Base-by-base conservation (phyloP, 202 grass and related monocot genomes). In the Sporobolus alterniflorus region DNA sequence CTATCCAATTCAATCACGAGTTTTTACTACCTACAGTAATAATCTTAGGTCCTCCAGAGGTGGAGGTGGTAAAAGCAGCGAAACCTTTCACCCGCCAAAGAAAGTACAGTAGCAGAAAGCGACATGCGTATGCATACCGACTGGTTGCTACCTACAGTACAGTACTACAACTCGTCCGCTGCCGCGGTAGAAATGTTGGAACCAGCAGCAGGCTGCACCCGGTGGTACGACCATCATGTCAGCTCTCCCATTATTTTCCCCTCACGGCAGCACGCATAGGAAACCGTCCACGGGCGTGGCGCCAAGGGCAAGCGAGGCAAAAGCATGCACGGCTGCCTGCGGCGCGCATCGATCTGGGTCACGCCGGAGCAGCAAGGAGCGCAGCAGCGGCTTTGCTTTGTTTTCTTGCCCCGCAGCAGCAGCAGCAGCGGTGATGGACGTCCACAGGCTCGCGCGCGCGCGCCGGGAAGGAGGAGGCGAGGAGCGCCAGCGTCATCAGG, bases 161-260 rank as follows among this genome's bases (percentile, higher is more conserved):
- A 40, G 39, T 40, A 40, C 7, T 43, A n/a, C n/a, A n/a, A n/a
- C 16, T 66, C 76, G 11, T 77, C 44, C 21, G 41, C 57, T 64
- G 41, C 57, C 22, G 46, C 76, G 46, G 76, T 79, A 67, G 46
- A 67, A 54, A 67, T 67, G 24, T 79, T 47, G 63, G 46, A 50
- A 67, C 21, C 31, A 51, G 49, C n/a, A n/a, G n/a, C n/a, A n/a
- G 14, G 15, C 59, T 32, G 42, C 75, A 5, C 75, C 61, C 36
- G 76, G 76, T 79, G 76, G 50, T 79, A 64, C 21, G 29, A 67
- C 63, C 76, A 67, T 79, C 76, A 13, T 79, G 41, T 79, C 76
- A 67, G 7, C 51, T 66, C 61, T 46, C 36, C n/a, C 34, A 50
- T 78, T 65, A 49, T 22, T n/a, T 39, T 36, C 20, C 21, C 12